phyloP scores from a whole-genome alignment of 2,329 filamentous ascomycete species.

The Stagonosporopsis cucurbitacearum region DNA sequence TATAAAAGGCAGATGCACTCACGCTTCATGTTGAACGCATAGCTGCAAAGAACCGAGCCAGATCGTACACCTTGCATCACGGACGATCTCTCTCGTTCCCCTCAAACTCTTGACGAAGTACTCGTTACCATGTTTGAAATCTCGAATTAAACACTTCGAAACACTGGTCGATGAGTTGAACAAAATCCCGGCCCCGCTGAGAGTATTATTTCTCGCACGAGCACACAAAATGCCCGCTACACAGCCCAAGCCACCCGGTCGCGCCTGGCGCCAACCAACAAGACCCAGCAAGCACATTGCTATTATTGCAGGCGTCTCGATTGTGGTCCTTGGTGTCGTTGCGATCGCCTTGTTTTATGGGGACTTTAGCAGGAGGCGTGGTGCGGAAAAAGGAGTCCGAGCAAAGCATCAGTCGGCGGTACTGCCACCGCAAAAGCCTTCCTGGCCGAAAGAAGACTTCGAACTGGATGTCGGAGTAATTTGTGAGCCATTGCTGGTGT shows the following conservation, averaged over 20 bases:
- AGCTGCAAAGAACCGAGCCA: background rate
- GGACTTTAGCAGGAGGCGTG: conserved; percentile 6
- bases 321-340: conserved; percentile 9
- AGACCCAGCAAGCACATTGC: conserved; percentile 9
- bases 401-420: background rate
- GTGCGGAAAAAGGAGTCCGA: conserved; percentile 5
- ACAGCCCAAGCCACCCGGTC: background rate
- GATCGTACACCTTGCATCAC: conserved; percentile 4
- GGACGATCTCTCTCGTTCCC: background rate
- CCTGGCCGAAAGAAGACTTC: background rate
- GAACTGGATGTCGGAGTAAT: conserved; percentile 17
- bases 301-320: conserved; percentile 14
- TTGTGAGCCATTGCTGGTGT: conserved; percentile 19
- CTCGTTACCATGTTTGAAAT: background rate
- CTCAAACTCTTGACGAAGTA: conserved; percentile 5
- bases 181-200: too few relatives aligned
- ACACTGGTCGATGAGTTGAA: background rate
- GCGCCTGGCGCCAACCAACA: background rate
- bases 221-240: conserved; percentile 12
- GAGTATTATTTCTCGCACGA: too few relatives aligned
- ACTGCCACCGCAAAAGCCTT: background rate
- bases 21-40: background rate
- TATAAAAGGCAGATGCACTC: background rate
- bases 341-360: conserved; percentile 2
- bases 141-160: background rate